Evolutionary conservation across 2,329 filamentous ascomycete genomes (phyloP).

Genomic region (Trichocomaceae sp.): DNA sequence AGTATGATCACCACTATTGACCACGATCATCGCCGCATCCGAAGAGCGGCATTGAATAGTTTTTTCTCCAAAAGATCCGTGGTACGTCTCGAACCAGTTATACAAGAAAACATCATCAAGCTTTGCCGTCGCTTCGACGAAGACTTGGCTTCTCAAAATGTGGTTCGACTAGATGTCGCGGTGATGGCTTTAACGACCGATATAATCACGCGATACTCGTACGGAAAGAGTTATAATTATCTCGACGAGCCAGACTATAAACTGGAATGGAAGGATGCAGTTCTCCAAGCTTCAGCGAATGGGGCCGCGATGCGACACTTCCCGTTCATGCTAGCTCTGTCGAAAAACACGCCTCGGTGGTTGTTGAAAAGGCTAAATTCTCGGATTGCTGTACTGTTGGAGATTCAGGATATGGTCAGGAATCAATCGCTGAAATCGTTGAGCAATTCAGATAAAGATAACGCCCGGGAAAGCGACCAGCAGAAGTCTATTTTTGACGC

Average conservation of each 20-base stretch:
- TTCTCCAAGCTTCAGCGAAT: constrained; percentile 14
- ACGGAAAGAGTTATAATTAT: constrained; percentile 27
- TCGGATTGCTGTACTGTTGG: neutral
- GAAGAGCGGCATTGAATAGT: constrained; percentile 18
- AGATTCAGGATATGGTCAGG: constrained; percentile 11
- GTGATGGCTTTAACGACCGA: constrained; percentile 30
- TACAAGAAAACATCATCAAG: constrained; percentile 24
- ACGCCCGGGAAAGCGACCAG: neutral
- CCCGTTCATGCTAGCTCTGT: neutral
- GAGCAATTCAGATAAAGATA: neutral
- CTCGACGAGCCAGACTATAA: constrained; percentile 25
- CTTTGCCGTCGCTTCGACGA: constrained; percentile 23
- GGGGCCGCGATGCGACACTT: constrained; percentile 1
- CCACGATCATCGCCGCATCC: constrained; percentile 21
- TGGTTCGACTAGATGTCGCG: constrained; percentile 21
- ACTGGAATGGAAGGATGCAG: constrained; percentile 18
- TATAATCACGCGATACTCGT: constrained; percentile 35
- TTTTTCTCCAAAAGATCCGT: constrained; percentile 32
- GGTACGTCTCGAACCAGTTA: neutral
- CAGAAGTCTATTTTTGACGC: constrained; percentile 23
- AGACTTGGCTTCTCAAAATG: constrained; percentile 8
- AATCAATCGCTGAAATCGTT: constrained; percentile 3
- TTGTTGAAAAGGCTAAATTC: constrained; percentile 9
- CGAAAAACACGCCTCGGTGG: constrained; percentile 3
- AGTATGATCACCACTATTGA: constrained; percentile 18